Conservation (phyloP, 1,284 basidiomycete genomes). For the Moesziomyces sp. region DNA sequence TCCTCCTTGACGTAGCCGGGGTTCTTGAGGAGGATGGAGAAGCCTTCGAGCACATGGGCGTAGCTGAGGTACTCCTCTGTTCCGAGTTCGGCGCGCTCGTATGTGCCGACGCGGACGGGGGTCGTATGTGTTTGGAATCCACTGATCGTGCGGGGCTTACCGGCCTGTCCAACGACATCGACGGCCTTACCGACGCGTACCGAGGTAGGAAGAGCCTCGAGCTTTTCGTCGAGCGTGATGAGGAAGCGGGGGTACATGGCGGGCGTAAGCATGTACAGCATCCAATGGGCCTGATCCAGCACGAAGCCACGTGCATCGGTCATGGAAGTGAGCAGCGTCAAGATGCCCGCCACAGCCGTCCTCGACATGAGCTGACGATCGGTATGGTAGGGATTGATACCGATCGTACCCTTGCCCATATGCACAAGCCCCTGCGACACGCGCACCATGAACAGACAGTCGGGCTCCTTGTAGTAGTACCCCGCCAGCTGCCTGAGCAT, state of each 20-base stretch:
- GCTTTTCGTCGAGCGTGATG: constrained; percentile 86
- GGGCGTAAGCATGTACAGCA: constrained; percentile 92
- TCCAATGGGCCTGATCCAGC: constrained; percentile 96
- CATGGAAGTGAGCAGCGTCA: constrained; percentile 89
- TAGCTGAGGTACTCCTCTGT: constrained; percentile 97
- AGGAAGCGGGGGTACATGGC: constrained; percentile 99
- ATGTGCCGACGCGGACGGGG: constrained; percentile 91
- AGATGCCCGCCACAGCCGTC: constrained; percentile 88
- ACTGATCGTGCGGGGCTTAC: constrained; percentile 68
- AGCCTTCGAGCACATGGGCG: constrained; percentile 71
- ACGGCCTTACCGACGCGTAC: constrained; percentile 89
- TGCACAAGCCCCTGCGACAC: constrained; percentile 95
- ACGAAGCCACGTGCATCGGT: constrained; percentile 94
- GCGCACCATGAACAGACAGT: constrained; percentile 95
- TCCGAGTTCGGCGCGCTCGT: constrained; percentile 91
- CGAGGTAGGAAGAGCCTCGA: constrained; percentile 81
- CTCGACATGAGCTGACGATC: constrained; percentile 90
- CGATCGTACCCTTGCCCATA: constrained; percentile 99
- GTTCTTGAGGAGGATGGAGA: constrained; percentile 69
- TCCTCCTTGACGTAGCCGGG: constrained; percentile 68
- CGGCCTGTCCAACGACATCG: constrained; percentile 67
- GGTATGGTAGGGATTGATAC: constrained; percentile 96
- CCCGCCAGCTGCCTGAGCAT: constrained; percentile 96
- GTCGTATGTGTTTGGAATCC: constrained; percentile 85
- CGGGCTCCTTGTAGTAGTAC: constrained; percentile 97